phyloP scores from a whole-genome alignment of 1,139 yeast species.

The Geotrichum klebahnii region DNA sequence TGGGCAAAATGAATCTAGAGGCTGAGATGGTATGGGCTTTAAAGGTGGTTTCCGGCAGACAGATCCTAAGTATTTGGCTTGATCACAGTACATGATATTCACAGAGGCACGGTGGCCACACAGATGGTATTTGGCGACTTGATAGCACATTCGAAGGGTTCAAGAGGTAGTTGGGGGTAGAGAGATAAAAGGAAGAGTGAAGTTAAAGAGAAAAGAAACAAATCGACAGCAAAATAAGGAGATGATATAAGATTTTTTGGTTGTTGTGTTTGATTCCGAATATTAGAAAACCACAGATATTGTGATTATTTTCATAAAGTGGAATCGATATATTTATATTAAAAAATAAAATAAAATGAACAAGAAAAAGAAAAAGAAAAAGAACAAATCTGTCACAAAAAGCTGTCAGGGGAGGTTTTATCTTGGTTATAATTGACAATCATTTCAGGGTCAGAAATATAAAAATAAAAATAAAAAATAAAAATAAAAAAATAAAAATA shows the following conservation, averaged over 20 bases:
- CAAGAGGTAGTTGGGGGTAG: not conserved
- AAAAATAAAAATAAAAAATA: too few relatives aligned
- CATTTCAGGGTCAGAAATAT: too few relatives aligned
- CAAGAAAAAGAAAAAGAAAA: not conserved
- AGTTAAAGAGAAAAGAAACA: too few relatives aligned
- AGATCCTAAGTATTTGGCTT: slow-evolving; percentile 18
- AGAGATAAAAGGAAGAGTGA: too few relatives aligned
- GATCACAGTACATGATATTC: slow-evolving; percentile 21
- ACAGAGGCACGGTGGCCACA: slow-evolving; percentile 22
- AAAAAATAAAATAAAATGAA: too few relatives aligned
- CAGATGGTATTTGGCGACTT: slow-evolving; percentile 18
- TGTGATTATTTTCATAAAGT: not conserved
- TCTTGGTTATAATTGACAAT: not conserved
- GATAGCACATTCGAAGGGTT: slow-evolving; percentile 18
- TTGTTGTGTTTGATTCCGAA: too few relatives aligned
- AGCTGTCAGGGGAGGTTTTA: not conserved
- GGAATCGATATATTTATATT: too few relatives aligned
- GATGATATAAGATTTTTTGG: too few relatives aligned
- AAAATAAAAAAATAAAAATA: too few relatives aligned
- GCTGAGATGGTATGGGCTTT: slow-evolving; percentile 19
- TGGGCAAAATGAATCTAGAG: slow-evolving; percentile 14
- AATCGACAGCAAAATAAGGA: too few relatives aligned
- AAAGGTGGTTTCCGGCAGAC: slow-evolving; percentile 20
- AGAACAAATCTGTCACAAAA: not conserved
- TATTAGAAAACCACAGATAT: too few relatives aligned